Evolutionary conservation across 192 early-diverging fungal genomes (phyloP).

Genomic region (Backusella parvicylindrica): DNA sequence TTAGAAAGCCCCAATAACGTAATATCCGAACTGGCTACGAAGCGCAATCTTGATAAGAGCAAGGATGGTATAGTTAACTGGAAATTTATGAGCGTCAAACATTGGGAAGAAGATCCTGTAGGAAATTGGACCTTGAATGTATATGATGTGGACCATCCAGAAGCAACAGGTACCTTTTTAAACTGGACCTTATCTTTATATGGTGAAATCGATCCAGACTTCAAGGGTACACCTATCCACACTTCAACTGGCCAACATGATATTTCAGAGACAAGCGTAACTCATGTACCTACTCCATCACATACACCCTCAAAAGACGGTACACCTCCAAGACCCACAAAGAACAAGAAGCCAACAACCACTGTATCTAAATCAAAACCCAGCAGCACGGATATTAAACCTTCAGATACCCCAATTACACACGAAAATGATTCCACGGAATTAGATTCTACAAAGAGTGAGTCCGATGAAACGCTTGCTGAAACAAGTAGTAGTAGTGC

Average conservation of each 20-base stretch:
- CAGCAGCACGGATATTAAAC: background rate
- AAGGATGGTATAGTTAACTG: slow-evolving; percentile 71
- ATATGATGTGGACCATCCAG: slow-evolving; percentile 51
- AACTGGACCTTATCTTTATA: slow-evolving; percentile 62
- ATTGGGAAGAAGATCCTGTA: slow-evolving; percentile 87
- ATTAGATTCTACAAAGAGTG: background rate
- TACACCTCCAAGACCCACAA: slow-evolving; percentile 11
- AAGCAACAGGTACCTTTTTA: slow-evolving; percentile 50
- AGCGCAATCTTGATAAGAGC: slow-evolving; percentile 58
- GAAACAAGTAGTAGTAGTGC: background rate
- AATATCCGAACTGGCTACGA: slow-evolving; percentile 61
- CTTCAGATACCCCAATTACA: background rate
- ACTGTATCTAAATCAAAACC: background rate
- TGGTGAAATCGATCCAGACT: slow-evolving; percentile 26
- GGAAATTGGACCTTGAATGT: slow-evolving; percentile 77
- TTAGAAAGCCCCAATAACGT: slow-evolving; percentile 67
- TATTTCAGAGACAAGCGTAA: background rate
- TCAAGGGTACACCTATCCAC: slow-evolving; percentile 7
- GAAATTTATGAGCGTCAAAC: slow-evolving; percentile 91
- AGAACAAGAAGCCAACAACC: slow-evolving; percentile 1
- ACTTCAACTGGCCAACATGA: background rate
- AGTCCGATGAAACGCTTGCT: background rate
- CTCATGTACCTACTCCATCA: background rate
- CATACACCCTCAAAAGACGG: background rate
- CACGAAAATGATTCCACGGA: background rate